Conservation (phyloP, 202 grass and related monocot genomes). For the Schoenoplectus triqueter region DNA sequence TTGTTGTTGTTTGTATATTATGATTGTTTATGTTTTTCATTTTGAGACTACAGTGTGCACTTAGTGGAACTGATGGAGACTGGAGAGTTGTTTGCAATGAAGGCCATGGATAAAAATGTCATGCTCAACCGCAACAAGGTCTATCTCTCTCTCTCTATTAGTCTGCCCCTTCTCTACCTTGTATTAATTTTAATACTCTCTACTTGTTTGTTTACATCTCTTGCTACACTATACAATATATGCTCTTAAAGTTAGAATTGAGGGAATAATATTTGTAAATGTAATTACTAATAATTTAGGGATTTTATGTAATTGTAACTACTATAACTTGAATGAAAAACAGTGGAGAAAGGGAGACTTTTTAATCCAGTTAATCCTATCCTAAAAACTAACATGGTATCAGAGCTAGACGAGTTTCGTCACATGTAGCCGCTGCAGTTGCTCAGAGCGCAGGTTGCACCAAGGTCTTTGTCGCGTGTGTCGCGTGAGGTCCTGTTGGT, state of each 20-base stretch:
- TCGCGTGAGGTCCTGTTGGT: no score
- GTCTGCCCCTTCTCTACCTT: not conserved
- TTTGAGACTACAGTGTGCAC: constrained; percentile 69
- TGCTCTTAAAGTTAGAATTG: not conserved
- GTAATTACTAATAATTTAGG: no score
- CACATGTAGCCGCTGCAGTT: no score
- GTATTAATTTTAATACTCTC: constrained; percentile 29
- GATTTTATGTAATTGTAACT: no score
- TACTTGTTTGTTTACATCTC: constrained; percentile 13
- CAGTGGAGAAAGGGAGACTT: no score
- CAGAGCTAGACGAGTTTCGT: no score
- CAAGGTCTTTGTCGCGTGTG: no score
- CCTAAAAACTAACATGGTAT: no score
- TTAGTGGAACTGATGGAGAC: constrained; percentile 85
- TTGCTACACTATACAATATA: not conserved
- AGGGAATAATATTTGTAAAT: no score
- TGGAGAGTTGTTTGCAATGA: constrained; percentile 90
- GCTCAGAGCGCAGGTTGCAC: no score
- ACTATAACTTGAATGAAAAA: no score
- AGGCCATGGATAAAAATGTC: constrained; percentile 86
- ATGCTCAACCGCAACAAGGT: constrained; percentile 98
- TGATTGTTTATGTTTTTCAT: constrained; percentile 37
- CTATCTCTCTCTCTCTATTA: constrained; percentile 12
- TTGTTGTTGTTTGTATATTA: not conserved
- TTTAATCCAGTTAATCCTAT: no score